Base-by-base conservation (phyloP, 2,329 filamentous ascomycete genomes). In the Talaromyces sp. region DNA sequence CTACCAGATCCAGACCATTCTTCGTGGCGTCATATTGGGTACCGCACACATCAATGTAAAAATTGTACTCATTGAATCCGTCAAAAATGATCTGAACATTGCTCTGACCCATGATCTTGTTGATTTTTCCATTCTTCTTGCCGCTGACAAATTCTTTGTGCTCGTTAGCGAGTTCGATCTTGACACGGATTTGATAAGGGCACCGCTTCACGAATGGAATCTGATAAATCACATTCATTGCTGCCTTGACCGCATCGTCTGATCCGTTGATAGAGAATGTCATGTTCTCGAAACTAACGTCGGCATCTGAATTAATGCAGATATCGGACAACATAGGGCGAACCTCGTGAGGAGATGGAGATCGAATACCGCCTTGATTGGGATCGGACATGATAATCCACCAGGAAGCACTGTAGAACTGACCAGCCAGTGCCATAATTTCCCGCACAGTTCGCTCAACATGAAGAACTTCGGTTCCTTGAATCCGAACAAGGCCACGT, bases 71-170 rank as follows among this genome's bases (percentile, higher is more conserved):
- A 77, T 97, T 96, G 82, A 98, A 99, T 66, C 92, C 93, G 74
- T 99, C 95, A 69, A 99, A 99, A 66, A 99, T 93, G 72, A 99
- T 98, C 78, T 99, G 95, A 12, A 99, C 95, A 70, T 96, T 97
- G 85, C 93, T 97, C 77, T 98, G 93, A 25, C 93, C 95, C 95
- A 99, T 99, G 72, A 99, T 99, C 83, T 99, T 99, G 83, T 99
- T 99, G 78, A 99, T 99, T 81, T 99, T 99, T 77, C 95, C 95
- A 71, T 99, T 99, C 83, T 99, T 99, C 83, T 99, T 99, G 69
- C 95, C 95, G 69, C 93, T 97, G 63, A 99, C 95, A 74, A 99
- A 99, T 73, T 99, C 95, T 78, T 99, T 99, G 82, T 99, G 95
- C 80, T 99, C 95, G 73, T 98, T 98, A 72, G 95, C 95, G 62